Evolutionary conservation across 805 yeast genomes (phyloP), one percentile per base, ranked within the genome.

Genomic region (Maudiozyma barnettii): DNA sequence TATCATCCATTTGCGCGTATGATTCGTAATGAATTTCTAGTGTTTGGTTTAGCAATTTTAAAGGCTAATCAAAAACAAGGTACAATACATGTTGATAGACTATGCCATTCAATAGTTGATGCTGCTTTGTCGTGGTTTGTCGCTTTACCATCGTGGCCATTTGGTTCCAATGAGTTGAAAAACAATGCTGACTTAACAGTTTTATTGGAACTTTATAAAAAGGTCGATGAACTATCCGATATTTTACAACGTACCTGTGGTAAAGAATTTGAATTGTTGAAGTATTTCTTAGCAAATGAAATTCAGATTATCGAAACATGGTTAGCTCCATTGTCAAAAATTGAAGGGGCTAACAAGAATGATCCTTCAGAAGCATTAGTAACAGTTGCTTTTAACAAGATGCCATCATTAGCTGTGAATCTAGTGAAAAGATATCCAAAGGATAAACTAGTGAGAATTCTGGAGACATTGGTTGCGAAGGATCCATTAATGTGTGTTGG

Each of bases 101-200:
- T 89, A 54, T 75, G 60, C 10, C 47, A 52, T 13, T 52, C 75
- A 3, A 74, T 89, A 14, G 61, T 84, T 21, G 79, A 77, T 47
- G 88, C 87, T 16, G 76, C 83, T 0, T 71, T 93, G 39, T 73
- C 83, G 1, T 90, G 98, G 96, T 93, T 88, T 60, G 72, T 71
- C 21, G 73, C 69, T 41, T 71, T 77, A 19, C 71, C 78, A 1
- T 69, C 74, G 3, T 83, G 82, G 69, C 96, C 98, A 14, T 89
- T 75, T 67, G 98, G 99, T 3, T 82, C 88, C 10, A 88, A 91
- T 59, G 72, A 77, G 40, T 65, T 86, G 51, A 80, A 80, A 59
- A 79, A 81, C 44, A 81, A 79, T 52, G 77, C 87, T 1, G 96
- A 90, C 56, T 72, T 76, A 55, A 69, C 73, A 4, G 65, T 82